Evolutionary conservation across 2,329 filamentous ascomycete genomes (phyloP).

Genomic region (Penicillium sp.): DNA sequence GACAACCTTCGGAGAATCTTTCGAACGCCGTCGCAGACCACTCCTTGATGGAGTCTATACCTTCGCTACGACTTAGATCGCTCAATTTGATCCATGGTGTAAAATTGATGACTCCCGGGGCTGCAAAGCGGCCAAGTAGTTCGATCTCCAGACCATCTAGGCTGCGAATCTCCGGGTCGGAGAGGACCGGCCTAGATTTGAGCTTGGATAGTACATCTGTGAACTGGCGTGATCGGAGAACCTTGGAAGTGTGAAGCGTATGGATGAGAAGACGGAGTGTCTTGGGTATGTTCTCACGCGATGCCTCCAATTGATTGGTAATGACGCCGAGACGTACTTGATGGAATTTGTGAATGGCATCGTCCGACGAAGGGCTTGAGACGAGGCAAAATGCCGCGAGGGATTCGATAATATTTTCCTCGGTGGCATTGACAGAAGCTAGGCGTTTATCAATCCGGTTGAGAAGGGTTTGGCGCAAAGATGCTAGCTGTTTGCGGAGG

Average conservation of each 20-base stretch:
- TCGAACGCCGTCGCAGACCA: constrained; percentile 69
- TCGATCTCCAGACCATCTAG: constrained; percentile 77
- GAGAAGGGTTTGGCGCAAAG: constrained; percentile 67
- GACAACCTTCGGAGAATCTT: constrained; percentile 65
- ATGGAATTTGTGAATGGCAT: constrained; percentile 79
- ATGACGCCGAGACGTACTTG: constrained; percentile 73
- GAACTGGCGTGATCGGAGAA: constrained; percentile 73
- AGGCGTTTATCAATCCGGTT: constrained; percentile 64
- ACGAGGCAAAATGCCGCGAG: constrained; percentile 82
- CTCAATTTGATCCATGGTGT: constrained; percentile 86
- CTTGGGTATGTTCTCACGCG: constrained; percentile 60
- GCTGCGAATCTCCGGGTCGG: constrained; percentile 67
- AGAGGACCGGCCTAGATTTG: constrained; percentile 72
- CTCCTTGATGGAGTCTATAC: constrained; percentile 62
- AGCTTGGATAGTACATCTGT: constrained; percentile 70
- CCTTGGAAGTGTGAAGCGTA: constrained; percentile 77
- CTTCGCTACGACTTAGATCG: constrained; percentile 66
- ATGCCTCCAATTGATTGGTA: constrained; percentile 60
- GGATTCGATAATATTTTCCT: constrained; percentile 66
- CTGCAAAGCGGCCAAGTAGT: constrained; percentile 76
- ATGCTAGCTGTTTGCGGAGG: constrained; percentile 66
- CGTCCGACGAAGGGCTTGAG: constrained; percentile 77
- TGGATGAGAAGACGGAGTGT: constrained; percentile 74
- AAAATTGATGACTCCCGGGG: constrained; percentile 81
- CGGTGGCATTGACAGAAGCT: constrained; percentile 49